Base-by-base conservation (phyloP, 306 rosid genomes). In the Rosa rugosa region DNA sequence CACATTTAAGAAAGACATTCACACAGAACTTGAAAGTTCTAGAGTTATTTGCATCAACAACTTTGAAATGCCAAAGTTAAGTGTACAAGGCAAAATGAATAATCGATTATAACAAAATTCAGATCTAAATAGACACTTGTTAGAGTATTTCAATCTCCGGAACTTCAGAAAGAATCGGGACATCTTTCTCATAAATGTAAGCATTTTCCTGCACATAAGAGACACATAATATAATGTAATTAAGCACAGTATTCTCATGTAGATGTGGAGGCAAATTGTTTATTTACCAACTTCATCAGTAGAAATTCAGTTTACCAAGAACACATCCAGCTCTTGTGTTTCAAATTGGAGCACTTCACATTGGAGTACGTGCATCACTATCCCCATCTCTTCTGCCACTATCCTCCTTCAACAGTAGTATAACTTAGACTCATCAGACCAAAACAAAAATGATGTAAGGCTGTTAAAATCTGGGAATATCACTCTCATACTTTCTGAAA, bases 331-430 rank as follows among this genome's bases (percentile, higher is more conserved):
- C 85, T 89, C 90, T 44, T 85, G 98, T 69, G 88, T 84, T 89
- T 94, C 98, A 10, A 94, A 94, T 49, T 82, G 89, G 68, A 89
- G 77, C 17, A 83, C 69, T 79, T 83, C 83, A 59, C 53, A 79
- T 46, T 56, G 75, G 16, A 36, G 66, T n/a, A n/a, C n/a, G n/a
- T 73, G 69, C 60, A 54, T 73, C 67, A 67, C 62, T 80, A 56
- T 80, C 79, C 41, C 62, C 41, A 50, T 34, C 66, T 38, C 66
- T 82, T 74, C 51, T 23, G 57, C 81, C 71, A 62, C 79, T 44
- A 63, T 69, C 76, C 88, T 84, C 86, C 97, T 87, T 38, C 27
- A 20, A 81, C 82, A 84, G 72, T 54, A 72, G 76, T 36, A 66
- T 38, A 25, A 50, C 75, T 53, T 71, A 78, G 67, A 70, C 42